Conservation (phyloP, 179 eudicot species). For the Nepenthes alata region DNA sequence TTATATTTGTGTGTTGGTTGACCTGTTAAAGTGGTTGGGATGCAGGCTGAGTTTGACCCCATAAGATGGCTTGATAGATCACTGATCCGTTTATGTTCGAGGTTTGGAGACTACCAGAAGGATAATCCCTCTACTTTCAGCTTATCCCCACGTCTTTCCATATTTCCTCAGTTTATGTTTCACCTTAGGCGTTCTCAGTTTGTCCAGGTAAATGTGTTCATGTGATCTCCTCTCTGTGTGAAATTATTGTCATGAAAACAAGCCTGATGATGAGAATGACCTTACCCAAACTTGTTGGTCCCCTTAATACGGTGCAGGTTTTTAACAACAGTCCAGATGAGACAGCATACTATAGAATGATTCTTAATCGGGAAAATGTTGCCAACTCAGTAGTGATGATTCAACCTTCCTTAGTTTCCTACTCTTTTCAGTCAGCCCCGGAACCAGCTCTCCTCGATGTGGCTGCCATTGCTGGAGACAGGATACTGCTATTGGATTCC, state of each 20-base stretch:
- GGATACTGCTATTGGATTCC: constrained; percentile 74
- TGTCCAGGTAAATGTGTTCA: constrained; percentile 52
- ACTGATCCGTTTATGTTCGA: constrained; percentile 71
- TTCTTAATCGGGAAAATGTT: constrained; percentile 83
- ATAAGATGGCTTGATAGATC: constrained; percentile 96
- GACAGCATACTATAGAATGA: constrained; percentile 93
- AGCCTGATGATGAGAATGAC: neutral
- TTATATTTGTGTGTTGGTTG: too few relatives aligned
- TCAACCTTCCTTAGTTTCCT: constrained; percentile 85
- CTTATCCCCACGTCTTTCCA: constrained; percentile 76
- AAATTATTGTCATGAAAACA: neutral
- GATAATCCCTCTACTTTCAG: constrained; percentile 65
- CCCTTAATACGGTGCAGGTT: constrained; percentile 37
- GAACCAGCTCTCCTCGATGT: constrained; percentile 91
- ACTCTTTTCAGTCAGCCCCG: constrained; percentile 68
- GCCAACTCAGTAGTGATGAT: constrained; percentile 92
- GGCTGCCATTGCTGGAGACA: constrained; percentile 69
- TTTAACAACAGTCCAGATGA: constrained; percentile 98
- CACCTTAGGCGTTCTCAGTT: constrained; percentile 87
- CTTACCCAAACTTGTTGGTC: neutral
- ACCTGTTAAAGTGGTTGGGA: too few relatives aligned
- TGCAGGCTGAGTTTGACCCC: constrained; percentile 95
- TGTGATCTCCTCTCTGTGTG: neutral
- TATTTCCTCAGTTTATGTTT: constrained; percentile 91
- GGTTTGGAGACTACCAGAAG: constrained; percentile 86